These are phyloP conservation scores for Blastobotrys peoriensis DNA, from an alignment of 805 yeast species.

Conservation along the genomic window DNA sequence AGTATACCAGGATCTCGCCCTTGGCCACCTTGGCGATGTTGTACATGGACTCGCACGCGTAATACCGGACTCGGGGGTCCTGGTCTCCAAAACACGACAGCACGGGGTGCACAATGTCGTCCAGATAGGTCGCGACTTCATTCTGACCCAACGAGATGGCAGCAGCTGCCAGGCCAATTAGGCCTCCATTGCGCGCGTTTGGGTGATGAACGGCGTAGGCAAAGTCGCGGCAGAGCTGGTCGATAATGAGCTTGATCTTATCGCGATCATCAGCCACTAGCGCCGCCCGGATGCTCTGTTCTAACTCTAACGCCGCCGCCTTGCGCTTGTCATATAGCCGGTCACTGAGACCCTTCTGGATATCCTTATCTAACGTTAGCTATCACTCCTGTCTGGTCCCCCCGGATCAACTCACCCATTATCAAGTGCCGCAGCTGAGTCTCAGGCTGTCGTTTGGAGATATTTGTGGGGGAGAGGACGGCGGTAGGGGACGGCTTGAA, in stretches of 20 bases:
- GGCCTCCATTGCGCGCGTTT: slow-evolving; percentile 88
- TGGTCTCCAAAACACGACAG: slow-evolving; percentile 95
- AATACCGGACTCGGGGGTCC: slow-evolving; percentile 93
- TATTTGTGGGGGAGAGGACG: no score
- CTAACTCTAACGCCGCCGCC: slow-evolving; percentile 60
- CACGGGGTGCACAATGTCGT: slow-evolving; percentile 85
- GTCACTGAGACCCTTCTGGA: slow-evolving; percentile 64
- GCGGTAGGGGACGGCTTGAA: no score
- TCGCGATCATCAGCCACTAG: slow-evolving; percentile 54
- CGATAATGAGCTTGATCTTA: slow-evolving; percentile 55
- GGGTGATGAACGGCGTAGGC: slow-evolving; percentile 82
- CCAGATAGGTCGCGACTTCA: slow-evolving; percentile 77
- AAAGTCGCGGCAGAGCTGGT: slow-evolving; percentile 68
- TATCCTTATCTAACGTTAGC: slow-evolving; percentile 60
- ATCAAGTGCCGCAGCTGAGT: no score
- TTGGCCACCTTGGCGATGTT: slow-evolving; percentile 95
- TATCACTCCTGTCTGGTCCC: no score
- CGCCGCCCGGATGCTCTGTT: slow-evolving; percentile 67
- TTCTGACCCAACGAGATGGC: slow-evolving; percentile 84
- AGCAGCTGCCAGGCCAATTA: slow-evolving; percentile 92
- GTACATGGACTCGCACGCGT: slow-evolving; percentile 93
- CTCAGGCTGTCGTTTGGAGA: no score
- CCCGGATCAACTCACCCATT: not conserved
- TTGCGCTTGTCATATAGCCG: slow-evolving; percentile 73
- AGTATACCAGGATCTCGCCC: slow-evolving; percentile 85